Evolutionary conservation across 2,329 filamentous ascomycete species (phyloP).

Genomic region (Coccinonectria pachysandricola): DNA sequence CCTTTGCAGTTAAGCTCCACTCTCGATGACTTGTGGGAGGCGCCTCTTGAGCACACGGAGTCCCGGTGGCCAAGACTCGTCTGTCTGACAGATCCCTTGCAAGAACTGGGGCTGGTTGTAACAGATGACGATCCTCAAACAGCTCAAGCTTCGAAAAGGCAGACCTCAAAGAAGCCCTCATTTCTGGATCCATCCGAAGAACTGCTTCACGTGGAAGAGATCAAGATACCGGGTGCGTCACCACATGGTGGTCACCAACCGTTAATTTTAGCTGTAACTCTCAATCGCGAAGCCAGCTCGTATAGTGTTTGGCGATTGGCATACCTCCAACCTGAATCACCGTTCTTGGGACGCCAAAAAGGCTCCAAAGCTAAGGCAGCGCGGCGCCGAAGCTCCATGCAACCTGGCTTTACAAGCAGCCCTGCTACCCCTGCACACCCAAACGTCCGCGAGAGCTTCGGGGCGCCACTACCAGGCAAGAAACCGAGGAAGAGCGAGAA

Average conservation of each 20-base stretch:
- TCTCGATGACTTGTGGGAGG: conserved; percentile 48
- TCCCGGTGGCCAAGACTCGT: conserved; percentile 66
- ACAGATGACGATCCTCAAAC: conserved; percentile 38
- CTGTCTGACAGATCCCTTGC: conserved; percentile 73
- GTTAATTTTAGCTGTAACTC: conserved; percentile 68
- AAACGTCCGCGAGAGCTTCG: conserved; percentile 68
- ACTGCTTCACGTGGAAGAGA: conserved; percentile 69
- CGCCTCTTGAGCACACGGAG: conserved; percentile 40
- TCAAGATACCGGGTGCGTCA: conserved; percentile 42
- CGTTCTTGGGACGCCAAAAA: conserved; percentile 36
- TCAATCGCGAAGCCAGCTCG: conserved; percentile 63
- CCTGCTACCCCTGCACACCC: conserved; percentile 66
- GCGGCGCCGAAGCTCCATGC: conserved; percentile 53
- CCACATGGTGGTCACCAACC: conserved; percentile 30
- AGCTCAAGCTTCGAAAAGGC: conserved; percentile 20
- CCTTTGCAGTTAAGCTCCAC: conserved; percentile 43
- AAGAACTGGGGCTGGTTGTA: conserved; percentile 77
- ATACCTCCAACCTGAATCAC: conserved; percentile 61
- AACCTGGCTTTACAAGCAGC: conserved; percentile 61
- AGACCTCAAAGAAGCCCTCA: conserved; percentile 29
- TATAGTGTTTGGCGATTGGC: conserved; percentile 80
- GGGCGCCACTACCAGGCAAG: conserved; percentile 44
- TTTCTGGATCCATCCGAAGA: conserved; percentile 71
- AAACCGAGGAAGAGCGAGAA: conserved; percentile 42
- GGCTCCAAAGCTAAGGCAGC: conserved; percentile 35